Evolutionary conservation across 306 rosid species (phyloP), one percentile per base, ranked within the genome.

Genomic region (Hippophae gyantsensis): DNA sequence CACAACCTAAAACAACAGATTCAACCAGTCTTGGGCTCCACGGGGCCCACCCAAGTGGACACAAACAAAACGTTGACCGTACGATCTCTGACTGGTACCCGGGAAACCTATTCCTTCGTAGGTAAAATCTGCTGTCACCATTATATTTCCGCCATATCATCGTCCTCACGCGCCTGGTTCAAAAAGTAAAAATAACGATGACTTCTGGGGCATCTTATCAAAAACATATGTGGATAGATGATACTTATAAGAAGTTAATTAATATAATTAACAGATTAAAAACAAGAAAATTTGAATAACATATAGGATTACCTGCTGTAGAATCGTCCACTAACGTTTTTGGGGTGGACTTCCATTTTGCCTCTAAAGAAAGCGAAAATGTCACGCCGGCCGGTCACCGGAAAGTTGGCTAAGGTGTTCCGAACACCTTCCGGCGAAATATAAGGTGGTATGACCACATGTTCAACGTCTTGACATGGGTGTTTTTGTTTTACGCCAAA

Each of bases 1-100:
- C 95, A 61, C 99, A 93, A 0, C 99, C 99, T 57, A 93, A 59
- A 0, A 74, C 97, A 0, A 88, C 86, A 0, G 99, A 93, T 50
- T 93, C 99, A 0, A 88, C 95, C 3, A 93, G 81, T 9, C 99
- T 78, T 0, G 99, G 99, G 40, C 99, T 93, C 99, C 99, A 93
- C 0, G 99, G 99, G 62, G 99, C 99, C 99, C 99, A 93, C 57
- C 99, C 99, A 13, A 88, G 48, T 0, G 99, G 99, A 6, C 99
- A 93, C 5, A 93, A 44, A 26, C 99, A 93, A 61, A 93, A 93
- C 0, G 77, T 77, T 0, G 99, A 93, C 65, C 97, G 87, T 0
- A 72, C 87, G 1, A 93, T 88, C 58, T 93, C 99, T 3, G 83
- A 76, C 78, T 88, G 97, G 81, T 93, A 93, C 61, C 99, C 97